Evolutionary conservation across 2,329 filamentous ascomycete species (phyloP).

Genomic region (Alternaria incomplexa): DNA sequence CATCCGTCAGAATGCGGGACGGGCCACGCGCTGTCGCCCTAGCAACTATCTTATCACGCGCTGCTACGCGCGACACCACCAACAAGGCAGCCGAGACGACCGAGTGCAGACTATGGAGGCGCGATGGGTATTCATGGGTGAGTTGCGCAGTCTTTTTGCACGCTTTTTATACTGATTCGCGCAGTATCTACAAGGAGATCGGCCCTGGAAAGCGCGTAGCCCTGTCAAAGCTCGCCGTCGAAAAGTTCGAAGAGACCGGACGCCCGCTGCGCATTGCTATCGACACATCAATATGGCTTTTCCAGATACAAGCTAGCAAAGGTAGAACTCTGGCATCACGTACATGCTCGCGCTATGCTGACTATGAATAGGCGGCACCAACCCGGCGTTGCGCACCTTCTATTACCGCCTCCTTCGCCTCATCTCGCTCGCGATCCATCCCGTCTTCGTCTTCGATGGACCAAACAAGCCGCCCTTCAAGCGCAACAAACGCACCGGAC

Average conservation of each 20-base stretch:
- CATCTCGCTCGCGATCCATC: slow-evolving; percentile 77
- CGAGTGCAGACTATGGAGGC: slow-evolving; percentile 23
- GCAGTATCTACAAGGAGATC: slow-evolving; percentile 88
- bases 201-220: slow-evolving; percentile 80
- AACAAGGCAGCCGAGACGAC: slow-evolving; percentile 14
- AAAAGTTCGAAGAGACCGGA: slow-evolving; percentile 72
- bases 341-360: slow-evolving; percentile 7
- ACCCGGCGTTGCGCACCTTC: slow-evolving; percentile 87
- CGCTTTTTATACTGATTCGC: slow-evolving; percentile 16
- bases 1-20: slow-evolving; percentile 20
- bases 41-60: slow-evolving; percentile 42
- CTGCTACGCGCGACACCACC: slow-evolving; percentile 18
- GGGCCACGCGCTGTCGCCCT: slow-evolving; percentile 27
- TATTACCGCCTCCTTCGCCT: slow-evolving; percentile 89
- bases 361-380: slow-evolving; percentile 70
- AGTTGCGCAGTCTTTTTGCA: not conserved
- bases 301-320: slow-evolving; percentile 84
- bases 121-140: slow-evolving; percentile 52
- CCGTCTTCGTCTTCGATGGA: slow-evolving; percentile 90
- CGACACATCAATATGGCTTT: slow-evolving; percentile 97
- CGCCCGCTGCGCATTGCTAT: slow-evolving; percentile 85
- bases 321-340: slow-evolving; percentile 52
- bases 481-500: slow-evolving; percentile 75
- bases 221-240: slow-evolving; percentile 79
- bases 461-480: slow-evolving; percentile 86